Conservation (phyloP, 768 basidiomycete species). For the Lactifluus echinatus region DNA sequence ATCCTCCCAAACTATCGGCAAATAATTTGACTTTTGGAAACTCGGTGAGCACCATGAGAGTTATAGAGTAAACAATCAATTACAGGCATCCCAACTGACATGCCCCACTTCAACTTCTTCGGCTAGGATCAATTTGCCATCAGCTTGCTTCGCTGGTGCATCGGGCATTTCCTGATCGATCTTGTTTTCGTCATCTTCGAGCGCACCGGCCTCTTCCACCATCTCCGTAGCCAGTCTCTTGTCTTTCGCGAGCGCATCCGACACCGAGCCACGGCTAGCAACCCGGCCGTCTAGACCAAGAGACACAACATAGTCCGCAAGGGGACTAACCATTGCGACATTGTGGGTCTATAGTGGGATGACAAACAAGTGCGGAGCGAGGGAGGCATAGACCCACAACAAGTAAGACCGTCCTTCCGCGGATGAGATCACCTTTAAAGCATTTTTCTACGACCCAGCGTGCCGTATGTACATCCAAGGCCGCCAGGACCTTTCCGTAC, state of each 20-base stretch:
- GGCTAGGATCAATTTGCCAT: conserved; percentile 53
- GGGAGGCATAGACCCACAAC: conserved; percentile 31
- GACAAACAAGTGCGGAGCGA: neutral
- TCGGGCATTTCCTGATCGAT: conserved; percentile 22
- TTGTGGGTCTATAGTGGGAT: conserved; percentile 36
- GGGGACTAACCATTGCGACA: conserved; percentile 42
- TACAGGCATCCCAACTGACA: conserved; percentile 40
- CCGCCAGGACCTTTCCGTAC: conserved; percentile 32
- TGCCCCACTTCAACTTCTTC: conserved; percentile 58
- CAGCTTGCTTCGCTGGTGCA: conserved; percentile 22
- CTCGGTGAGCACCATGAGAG: conserved; percentile 10
- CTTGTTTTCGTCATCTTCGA: conserved; percentile 24
- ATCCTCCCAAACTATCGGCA: conserved; percentile 24
- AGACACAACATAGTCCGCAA: conserved; percentile 51
- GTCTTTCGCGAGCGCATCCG: conserved; percentile 38
- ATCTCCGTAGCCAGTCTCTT: conserved; percentile 27
- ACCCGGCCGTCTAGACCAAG: conserved; percentile 47
- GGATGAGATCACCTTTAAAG: conserved; percentile 39
- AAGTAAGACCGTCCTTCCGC: conserved; percentile 42
- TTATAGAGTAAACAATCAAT: conserved; percentile 10
- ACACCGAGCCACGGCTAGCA: conserved; percentile 39
- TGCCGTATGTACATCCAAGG: conserved; percentile 46
- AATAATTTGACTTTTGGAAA: conserved; percentile 27
- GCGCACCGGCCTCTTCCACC: conserved; percentile 20
- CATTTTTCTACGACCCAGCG: conserved; percentile 44